Evolutionary conservation across 2,329 filamentous ascomycete species (phyloP).

Genomic region (Phoma sp.): DNA sequence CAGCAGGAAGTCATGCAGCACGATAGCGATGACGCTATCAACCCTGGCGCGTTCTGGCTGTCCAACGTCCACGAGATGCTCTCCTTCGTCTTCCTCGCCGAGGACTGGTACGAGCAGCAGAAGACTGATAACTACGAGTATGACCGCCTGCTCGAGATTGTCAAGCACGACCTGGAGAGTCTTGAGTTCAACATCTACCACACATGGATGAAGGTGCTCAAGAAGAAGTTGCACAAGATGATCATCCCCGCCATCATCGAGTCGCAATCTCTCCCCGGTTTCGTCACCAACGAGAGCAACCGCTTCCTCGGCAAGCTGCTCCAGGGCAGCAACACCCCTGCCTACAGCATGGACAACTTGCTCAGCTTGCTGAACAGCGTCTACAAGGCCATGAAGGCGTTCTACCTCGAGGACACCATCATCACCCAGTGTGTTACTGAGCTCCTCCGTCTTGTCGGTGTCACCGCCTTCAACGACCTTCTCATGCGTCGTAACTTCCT

Average conservation of each 20-base stretch:
- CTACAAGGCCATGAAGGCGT: constrained; percentile 98
- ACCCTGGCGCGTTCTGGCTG: constrained; percentile 97
- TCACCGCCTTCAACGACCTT: constrained; percentile 97
- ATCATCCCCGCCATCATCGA: constrained; percentile 99
- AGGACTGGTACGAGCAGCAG: constrained; percentile 99
- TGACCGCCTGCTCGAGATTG: constrained; percentile 94
- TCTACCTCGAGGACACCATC: constrained; percentile 95
- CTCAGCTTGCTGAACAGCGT: constrained; percentile 95
- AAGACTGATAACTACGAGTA: constrained; percentile 99
- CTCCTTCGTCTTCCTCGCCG: constrained; percentile 97
- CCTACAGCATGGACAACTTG: constrained; percentile 99
- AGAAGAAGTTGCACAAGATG: constrained; percentile 99
- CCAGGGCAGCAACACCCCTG: constrained; percentile 84
- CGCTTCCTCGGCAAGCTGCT: constrained; percentile 97
- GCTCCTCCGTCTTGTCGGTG: constrained; percentile 87
- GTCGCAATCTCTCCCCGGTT: constrained; percentile 95
- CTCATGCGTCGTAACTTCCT: constrained; percentile 98
- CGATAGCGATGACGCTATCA: constrained; percentile 95
- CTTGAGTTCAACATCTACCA: constrained; percentile 99
- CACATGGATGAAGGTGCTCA: constrained; percentile 99
- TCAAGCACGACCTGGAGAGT: constrained; percentile 98
- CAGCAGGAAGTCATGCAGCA: constrained; percentile 99
- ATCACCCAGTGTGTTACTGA: constrained; percentile 96
- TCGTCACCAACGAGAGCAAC: constrained; percentile 98
- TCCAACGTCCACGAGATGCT: constrained; percentile 99